These are phyloP conservation scores for Fusarium goolgardi DNA, from an alignment of 2,329 filamentous ascomycete species.

Conservation along the genomic window DNA sequence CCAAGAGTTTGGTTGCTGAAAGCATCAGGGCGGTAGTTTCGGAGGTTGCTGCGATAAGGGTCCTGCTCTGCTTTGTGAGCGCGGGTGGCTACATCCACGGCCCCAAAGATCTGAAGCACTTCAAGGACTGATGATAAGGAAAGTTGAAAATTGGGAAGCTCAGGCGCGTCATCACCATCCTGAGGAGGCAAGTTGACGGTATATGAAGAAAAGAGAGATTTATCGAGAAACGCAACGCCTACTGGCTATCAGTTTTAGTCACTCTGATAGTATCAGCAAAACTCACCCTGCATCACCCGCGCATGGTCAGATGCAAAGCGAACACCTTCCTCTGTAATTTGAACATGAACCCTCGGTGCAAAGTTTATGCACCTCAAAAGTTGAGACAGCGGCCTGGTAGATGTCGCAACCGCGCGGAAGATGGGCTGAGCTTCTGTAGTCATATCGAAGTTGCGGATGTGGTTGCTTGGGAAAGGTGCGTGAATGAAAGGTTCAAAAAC, in stretches of 20 bases:
- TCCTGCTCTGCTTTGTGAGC: slow-evolving; percentile 69
- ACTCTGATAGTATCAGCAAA: neutral
- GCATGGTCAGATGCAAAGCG: slow-evolving; percentile 90
- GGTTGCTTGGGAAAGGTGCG: slow-evolving; percentile 15
- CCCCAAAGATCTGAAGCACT: slow-evolving; percentile 93
- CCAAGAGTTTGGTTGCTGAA: slow-evolving; percentile 87
- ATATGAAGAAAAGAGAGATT: slow-evolving; percentile 88
- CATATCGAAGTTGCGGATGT: slow-evolving; percentile 40
- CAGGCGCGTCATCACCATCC: slow-evolving; percentile 54
- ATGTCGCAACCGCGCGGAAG: slow-evolving; percentile 81
- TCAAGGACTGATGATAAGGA: slow-evolving; percentile 89
- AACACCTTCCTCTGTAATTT: slow-evolving; percentile 86
- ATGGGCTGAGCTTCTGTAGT: slow-evolving; percentile 60
- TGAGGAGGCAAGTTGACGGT: slow-evolving; percentile 66
- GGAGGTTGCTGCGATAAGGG: slow-evolving; percentile 69
- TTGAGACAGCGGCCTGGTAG: slow-evolving; percentile 78
- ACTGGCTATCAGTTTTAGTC: slow-evolving; percentile 14
- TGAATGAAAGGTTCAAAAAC: slow-evolving; percentile 34
- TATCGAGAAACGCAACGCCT: slow-evolving; percentile 81
- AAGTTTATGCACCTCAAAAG: slow-evolving; percentile 69
- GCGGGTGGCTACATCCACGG: slow-evolving; percentile 74
- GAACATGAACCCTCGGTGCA: slow-evolving; percentile 69
- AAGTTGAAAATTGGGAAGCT: slow-evolving; percentile 82
- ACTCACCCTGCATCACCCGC: slow-evolving; percentile 87
- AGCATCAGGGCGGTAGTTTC: slow-evolving; percentile 74